These are phyloP conservation scores for Rhipidocladum racemiflorum DNA, from an alignment of 176 grass and related monocot genomes.

Conservation along the genomic window DNA sequence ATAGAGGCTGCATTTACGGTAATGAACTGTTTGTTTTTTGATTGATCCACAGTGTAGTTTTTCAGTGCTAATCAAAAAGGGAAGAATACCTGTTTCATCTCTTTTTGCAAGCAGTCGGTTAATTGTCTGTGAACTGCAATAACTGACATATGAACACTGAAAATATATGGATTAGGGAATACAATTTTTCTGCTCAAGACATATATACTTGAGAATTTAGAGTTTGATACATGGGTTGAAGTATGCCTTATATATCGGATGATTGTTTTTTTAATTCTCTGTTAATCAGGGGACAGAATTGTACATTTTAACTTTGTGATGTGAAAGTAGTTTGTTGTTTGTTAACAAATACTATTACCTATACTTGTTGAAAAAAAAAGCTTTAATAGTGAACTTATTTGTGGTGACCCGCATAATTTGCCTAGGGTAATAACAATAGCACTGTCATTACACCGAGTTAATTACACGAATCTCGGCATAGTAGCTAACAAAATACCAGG, in stretches of 20 bases:
- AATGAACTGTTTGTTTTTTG: neutral
- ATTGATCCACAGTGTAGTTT: neutral
- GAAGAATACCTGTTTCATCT: neutral
- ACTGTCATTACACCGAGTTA: too few relatives aligned
- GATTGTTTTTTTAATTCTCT: neutral
- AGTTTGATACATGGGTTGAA: constrained; percentile 3
- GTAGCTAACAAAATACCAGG: too few relatives aligned
- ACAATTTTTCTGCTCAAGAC: neutral
- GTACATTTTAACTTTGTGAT: neutral
- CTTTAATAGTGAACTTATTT: neutral
- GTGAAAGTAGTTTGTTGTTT: neutral
- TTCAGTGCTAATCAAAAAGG: neutral
- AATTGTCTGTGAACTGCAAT: neutral
- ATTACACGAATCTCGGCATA: too few relatives aligned
- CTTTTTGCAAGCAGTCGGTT: neutral
- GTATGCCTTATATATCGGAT: neutral
- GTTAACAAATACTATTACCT: neutral
- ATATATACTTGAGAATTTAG: neutral
- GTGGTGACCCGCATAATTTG: too few relatives aligned
- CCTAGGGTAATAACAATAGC: too few relatives aligned
- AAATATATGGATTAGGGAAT: neutral
- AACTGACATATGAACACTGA: neutral
- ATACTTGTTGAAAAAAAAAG: neutral
- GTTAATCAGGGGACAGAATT: neutral
- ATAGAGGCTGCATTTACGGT: neutral